Base-by-base conservation (phyloP, 2,329 filamentous ascomycete species). In the Scleromitrula shiraiana region DNA sequence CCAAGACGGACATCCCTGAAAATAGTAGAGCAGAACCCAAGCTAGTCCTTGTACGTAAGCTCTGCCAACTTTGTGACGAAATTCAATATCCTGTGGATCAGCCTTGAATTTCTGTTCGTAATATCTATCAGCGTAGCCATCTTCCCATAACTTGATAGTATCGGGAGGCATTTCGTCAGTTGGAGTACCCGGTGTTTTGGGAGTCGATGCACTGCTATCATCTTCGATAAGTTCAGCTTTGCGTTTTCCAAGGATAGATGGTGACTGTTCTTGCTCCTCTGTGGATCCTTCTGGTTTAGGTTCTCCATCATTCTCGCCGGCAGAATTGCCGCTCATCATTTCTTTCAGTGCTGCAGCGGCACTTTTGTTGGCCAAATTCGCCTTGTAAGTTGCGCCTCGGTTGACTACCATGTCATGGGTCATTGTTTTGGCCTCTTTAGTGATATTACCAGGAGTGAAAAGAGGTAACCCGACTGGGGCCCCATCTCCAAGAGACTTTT, bases 1-100 rank as follows among this genome's bases (percentile, higher is more conserved):
- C 93, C 94, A 98, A 0, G 89, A 96, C 19, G 93, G 89, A 60
- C 93, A 98, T 22, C 93, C 93, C 67, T 98, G 93, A 67, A 96
- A 95, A 66, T 98, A 98, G 68, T 98, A 98, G 29, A 90, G 74
- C 42, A 98, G 72, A 32, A 98, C 93, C 93, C 94, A 98, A 19
- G 85, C 85, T 8, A 98, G 76, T 29, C 93, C 93, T 70, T 97
- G 89, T 10, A 91, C 89, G 65, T 98, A 98, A n/a, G 87, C 80
- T 46, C 81, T 79, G 29, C 85, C 93, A 49, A 98, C 94, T 62
- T 88, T 79, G 66, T 90, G 85, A 46, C 91, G 85, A 67, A 97
- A 97, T 43, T 82, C 85, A 41, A 85, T 73, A 64, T 98, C 86
- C 45, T 83, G 78, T 2, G 88, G 82, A 50, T 86, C 82, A 39